Evolutionary conservation across 768 basidiomycete genomes (phyloP).

Genomic region (Tricholoma saponaceum): DNA sequence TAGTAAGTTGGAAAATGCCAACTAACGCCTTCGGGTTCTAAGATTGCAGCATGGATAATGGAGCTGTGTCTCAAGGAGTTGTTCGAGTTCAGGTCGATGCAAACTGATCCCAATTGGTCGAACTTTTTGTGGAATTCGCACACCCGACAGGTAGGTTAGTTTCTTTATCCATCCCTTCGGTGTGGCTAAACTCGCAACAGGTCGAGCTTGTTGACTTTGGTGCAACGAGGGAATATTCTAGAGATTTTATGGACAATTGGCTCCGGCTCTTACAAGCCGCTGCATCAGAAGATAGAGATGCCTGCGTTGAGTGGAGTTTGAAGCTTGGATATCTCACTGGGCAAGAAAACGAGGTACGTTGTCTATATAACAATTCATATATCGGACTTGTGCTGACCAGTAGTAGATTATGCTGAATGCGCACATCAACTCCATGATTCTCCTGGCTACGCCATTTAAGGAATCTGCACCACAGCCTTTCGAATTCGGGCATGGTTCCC

Average conservation of each 20-base stretch:
- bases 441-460: conserved; percentile 86
- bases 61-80: conserved; percentile 88
- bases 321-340: conserved; percentile 89
- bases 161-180: not conserved
- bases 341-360: conserved; percentile 68
- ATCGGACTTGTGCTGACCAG: not conserved
- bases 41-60: conserved; percentile 84
- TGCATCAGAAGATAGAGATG: conserved; percentile 58
- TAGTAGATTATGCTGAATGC: conserved; percentile 79
- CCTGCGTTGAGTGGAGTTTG: conserved; percentile 70
- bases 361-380: conserved; percentile 6
- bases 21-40: not conserved
- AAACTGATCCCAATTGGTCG: conserved; percentile 98
- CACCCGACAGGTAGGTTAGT: conserved; percentile 49
- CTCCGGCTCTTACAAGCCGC: conserved; percentile 79
- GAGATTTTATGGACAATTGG: conserved; percentile 88
- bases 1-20: not conserved
- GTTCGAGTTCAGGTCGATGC: conserved; percentile 90
- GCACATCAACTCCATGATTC: conserved; percentile 76
- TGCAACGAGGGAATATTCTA: conserved; percentile 83
- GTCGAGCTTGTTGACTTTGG: conserved; percentile 94
- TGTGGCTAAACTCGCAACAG: conserved; percentile 26
- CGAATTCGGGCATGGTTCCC: conserved; percentile 64
- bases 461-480: conserved; percentile 63
- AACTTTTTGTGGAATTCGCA: conserved; percentile 88